These are phyloP conservation scores for Nevesoporus exiguus DNA, from an alignment of 768 basidiomycete genomes.

Conservation along the genomic window DNA sequence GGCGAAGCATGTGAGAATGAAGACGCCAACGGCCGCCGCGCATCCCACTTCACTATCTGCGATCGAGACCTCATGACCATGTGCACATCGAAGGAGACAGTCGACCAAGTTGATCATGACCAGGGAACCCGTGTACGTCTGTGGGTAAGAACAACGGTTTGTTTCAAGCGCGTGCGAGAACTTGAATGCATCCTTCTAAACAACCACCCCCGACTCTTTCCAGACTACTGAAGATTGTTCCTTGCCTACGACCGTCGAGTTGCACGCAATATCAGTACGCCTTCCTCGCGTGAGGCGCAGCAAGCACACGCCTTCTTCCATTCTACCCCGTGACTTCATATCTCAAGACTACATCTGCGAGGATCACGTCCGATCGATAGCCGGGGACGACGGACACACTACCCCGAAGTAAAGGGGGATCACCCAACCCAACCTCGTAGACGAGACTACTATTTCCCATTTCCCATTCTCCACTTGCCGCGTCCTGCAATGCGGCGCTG, in stretches of 20 bases:
- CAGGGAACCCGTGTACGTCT: background rate
- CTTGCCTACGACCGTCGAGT: background rate
- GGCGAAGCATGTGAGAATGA: conserved; percentile 1
- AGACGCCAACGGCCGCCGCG: background rate
- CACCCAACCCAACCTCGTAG: conserved; percentile 13
- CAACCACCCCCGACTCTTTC: too few relatives aligned
- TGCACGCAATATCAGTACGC: background rate
- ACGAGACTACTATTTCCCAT: conserved; percentile 6
- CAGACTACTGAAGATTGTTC: too few relatives aligned
- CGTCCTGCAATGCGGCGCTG: background rate
- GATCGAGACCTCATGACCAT: background rate
- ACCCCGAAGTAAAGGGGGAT: conserved; percentile 1
- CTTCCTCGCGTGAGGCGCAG: conserved; percentile 9
- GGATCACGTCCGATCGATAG: conserved; percentile 18
- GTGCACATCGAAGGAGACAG: background rate
- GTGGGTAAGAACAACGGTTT: background rate
- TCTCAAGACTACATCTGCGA: conserved; percentile 14
- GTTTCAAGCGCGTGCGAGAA: background rate
- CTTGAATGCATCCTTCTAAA: background rate
- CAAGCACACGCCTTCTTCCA: conserved; percentile 23
- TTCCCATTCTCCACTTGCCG: conserved; percentile 8
- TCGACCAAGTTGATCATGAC: background rate
- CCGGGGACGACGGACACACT: background rate
- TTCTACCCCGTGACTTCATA: conserved; percentile 9
- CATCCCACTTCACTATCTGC: background rate